These are phyloP conservation scores for Scleromitrula shiraiana DNA, from an alignment of 2,329 filamentous ascomycete species.

Conservation along the genomic window DNA sequence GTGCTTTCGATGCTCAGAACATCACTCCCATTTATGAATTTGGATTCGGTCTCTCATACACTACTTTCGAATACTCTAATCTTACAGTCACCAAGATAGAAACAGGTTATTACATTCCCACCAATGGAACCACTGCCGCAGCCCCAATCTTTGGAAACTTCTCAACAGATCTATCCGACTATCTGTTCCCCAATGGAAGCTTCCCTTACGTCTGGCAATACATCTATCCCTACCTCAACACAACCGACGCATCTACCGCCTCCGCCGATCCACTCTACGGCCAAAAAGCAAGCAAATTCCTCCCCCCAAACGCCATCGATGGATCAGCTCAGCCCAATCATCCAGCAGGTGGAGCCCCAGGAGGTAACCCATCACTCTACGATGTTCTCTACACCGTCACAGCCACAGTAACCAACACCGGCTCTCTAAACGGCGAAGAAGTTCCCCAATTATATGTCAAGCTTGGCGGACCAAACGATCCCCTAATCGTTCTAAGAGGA, in stretches of 20 bases:
- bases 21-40: constrained; percentile 71
- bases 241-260: constrained; percentile 42
- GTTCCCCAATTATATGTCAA: constrained; percentile 62
- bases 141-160: constrained; percentile 57
- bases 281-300: constrained; percentile 26
- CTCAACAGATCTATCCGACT: constrained; percentile 55
- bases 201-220: constrained; percentile 39
- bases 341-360: constrained; percentile 43
- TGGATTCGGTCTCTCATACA: constrained; percentile 74
- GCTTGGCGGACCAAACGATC: constrained; percentile 71
- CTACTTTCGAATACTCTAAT: constrained; percentile 68
- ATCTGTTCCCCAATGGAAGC: constrained; percentile 56
- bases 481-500: constrained; percentile 58
- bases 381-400: constrained; percentile 47
- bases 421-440: constrained; percentile 44
- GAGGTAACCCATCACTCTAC: constrained; percentile 47
- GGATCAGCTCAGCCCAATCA: constrained; percentile 38
- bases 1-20: constrained; percentile 58
- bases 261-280: constrained; percentile 30
- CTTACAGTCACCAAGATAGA: constrained; percentile 36
- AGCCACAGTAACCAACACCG: constrained; percentile 48
- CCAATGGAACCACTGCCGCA: constrained; percentile 50
- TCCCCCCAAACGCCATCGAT: constrained; percentile 37
- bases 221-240: constrained; percentile 51
- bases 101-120: constrained; percentile 35